Base-by-base conservation (phyloP, 1,284 basidiomycete genomes). In the Pyrrhoderma lamaoense region DNA sequence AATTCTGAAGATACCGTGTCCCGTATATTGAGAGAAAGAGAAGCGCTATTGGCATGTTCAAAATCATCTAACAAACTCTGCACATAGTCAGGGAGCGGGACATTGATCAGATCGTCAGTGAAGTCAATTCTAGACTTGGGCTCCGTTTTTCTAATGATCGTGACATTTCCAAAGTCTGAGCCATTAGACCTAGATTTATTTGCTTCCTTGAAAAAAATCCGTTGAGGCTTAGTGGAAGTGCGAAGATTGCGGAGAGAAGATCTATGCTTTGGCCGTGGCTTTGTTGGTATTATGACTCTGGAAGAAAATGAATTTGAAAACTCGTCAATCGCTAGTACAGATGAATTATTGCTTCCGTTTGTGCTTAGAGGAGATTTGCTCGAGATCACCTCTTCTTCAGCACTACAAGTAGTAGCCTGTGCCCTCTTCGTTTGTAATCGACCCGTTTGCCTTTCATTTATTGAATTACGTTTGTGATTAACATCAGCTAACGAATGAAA, bases 291-390 rank as follows among this genome's bases (percentile, higher is more conserved):
- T 25, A 54, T 54, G 2, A 54, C 53, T 47, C 53, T 50, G 27
- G 47, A 46, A 35, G 48, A 50, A 34, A 54, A 54, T 18, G 53
- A 54, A 18, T 54, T 54, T 21, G 35, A 40, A 22, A 54, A 54
- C 39, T 49, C 53, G 25, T 54, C 53, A 21, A 54, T 47, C 25
- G 44, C 53, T 19, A 37, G 18, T 18, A 50, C 43, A 36, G 36
- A 13, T 27, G 14, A 38, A 2, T 48, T 27, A 13, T 8, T 18
- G 13, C 21, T 21, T 31, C 27, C 27, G 27, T 31, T 31, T 42
- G 49, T 11, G 14, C 23, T 9, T 11, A 31, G 36, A 16, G 27
- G 14, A 19, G 49, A 45, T 22, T 18, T 36, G 40, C 37, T 18
- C 21, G 36, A 11, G 49, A 9, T 5, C 13, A 14, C 23, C 19